Conservation (phyloP, 352 stramenopile species). For the Globisporangium ultimum region DNA sequence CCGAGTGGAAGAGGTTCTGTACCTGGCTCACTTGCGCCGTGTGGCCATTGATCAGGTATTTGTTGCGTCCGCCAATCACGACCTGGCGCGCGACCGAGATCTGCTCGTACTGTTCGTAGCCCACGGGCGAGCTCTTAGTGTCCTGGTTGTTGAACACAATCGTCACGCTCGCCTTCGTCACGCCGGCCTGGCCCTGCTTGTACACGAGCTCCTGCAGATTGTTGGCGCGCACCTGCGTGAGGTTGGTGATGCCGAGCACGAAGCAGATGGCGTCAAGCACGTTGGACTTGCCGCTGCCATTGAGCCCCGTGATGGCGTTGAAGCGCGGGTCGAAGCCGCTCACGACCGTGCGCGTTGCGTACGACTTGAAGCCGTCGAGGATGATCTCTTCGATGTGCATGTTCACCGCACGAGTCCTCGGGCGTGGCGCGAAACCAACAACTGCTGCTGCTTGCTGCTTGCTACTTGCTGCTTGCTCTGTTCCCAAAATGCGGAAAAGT, state of each 20-base stretch:
- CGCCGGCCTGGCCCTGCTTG: slow-evolving; percentile 98
- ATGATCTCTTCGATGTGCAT: slow-evolving; percentile 99
- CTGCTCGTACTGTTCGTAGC: slow-evolving; percentile 98
- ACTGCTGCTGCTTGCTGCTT: too few species aligned
- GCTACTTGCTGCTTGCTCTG: too few species aligned
- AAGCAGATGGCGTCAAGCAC: slow-evolving; percentile 99
- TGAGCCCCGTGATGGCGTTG: slow-evolving; percentile 99
- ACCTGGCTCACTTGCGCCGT: slow-evolving; percentile 97
- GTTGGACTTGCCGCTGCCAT: slow-evolving; percentile 99
- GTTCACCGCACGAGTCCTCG: not conserved
- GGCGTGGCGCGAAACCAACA: too few species aligned
- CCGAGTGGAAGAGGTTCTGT: slow-evolving; percentile 99
- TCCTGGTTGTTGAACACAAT: slow-evolving; percentile 99
- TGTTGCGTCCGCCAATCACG: slow-evolving; percentile 98
- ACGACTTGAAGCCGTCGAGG: slow-evolving; percentile 99
- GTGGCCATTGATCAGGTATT: slow-evolving; percentile 99
- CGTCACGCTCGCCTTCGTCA: slow-evolving; percentile 99
- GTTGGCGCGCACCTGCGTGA: slow-evolving; percentile 96
- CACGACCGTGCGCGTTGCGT: slow-evolving; percentile 98
- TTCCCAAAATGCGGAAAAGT: not conserved
- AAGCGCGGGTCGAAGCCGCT: slow-evolving; percentile 99
- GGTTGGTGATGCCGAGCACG: slow-evolving; percentile 99
- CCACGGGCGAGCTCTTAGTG: slow-evolving; percentile 87
- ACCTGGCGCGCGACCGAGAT: slow-evolving; percentile 99
- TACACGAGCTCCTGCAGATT: slow-evolving; percentile 99